Percentiles rank a stretch among this genome's conserved stretches.
These are phyloP conservation scores for Scortechinia acanthostroma DNA, from an alignment of 2,329 filamentous ascomycete genomes.

Conservation along the genomic window DNA sequence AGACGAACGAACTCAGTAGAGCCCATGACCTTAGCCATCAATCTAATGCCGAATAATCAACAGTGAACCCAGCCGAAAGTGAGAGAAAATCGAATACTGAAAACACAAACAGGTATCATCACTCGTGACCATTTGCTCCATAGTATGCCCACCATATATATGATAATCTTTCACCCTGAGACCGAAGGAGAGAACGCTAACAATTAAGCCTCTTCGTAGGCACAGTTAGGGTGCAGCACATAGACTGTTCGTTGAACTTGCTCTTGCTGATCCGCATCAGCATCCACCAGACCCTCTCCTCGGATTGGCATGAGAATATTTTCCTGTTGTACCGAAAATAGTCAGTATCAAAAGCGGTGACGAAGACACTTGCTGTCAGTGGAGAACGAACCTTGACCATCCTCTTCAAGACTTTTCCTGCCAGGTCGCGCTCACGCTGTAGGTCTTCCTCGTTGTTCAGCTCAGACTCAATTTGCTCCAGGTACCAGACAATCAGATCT, in stretches of 20 bases:
- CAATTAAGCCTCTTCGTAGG: not conserved
- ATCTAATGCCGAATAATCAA: too few species aligned
- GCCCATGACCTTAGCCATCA: too few species aligned
- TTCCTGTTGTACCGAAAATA: slow-evolving; percentile 42
- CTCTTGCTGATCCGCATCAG: slow-evolving; percentile 24
- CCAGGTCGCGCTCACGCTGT: slow-evolving; percentile 43
- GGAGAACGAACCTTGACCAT: slow-evolving; percentile 44
- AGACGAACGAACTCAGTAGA: too few species aligned
- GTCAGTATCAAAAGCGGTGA: not conserved
- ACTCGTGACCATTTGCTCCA: not conserved
- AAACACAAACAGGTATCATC: slow-evolving; percentile 1
- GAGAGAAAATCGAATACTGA: too few species aligned
- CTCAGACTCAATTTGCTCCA: slow-evolving; percentile 57
- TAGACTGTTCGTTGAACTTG: slow-evolving; percentile 30
- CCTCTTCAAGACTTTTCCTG: slow-evolving; percentile 56
- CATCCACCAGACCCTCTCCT: slow-evolving; percentile 53
- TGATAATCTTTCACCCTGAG: not conserved
- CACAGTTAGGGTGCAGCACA: slow-evolving; percentile 54
- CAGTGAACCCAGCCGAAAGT: too few species aligned
- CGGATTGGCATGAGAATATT: slow-evolving; percentile 59
- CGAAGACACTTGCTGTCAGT: not conserved
- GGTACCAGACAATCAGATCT: slow-evolving; percentile 58
- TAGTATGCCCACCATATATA: not conserved
- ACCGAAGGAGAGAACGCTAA: not conserved
- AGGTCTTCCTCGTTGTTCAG: slow-evolving; percentile 53